These are phyloP conservation scores for Kodamaea jinghongensis DNA, from an alignment of 805 yeast genomes.

Conservation along the genomic window DNA sequence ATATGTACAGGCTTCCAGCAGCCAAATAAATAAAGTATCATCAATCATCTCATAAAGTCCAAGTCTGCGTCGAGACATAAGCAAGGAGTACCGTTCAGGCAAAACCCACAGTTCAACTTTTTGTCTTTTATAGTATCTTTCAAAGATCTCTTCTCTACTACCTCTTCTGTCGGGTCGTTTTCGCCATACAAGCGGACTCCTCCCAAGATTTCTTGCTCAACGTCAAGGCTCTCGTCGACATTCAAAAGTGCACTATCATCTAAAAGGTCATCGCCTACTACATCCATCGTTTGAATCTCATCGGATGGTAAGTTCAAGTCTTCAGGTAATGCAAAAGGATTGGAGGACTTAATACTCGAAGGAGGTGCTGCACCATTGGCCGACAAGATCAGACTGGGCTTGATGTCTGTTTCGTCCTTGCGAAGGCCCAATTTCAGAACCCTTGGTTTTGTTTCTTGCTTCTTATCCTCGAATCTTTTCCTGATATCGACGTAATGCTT, in stretches of 20 bases:
- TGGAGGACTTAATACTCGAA: not conserved
- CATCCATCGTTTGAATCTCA: slow-evolving; percentile 4
- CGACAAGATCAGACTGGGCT: slow-evolving; percentile 8
- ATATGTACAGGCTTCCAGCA: slow-evolving; percentile 5
- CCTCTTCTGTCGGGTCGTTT: slow-evolving; percentile 7
- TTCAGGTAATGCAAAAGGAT: slow-evolving; percentile 8
- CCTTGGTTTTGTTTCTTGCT: slow-evolving; percentile 2
- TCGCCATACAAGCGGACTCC: slow-evolving; percentile 12
- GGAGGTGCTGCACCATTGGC: slow-evolving; percentile 1
- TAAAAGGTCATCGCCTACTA: slow-evolving; percentile 9
- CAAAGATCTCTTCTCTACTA: too few species aligned
- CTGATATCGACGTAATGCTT: slow-evolving; percentile 19
- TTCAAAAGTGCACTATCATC: slow-evolving; percentile 1
- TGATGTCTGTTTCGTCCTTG: too few species aligned
- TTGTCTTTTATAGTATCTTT: slow-evolving; percentile 13
- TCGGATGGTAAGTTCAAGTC: slow-evolving; percentile 4
- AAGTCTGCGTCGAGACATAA: slow-evolving; percentile 40
- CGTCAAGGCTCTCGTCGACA: slow-evolving; percentile 4
- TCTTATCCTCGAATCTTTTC: slow-evolving; percentile 15
- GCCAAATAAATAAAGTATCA: slow-evolving; percentile 3
- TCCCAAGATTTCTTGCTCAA: slow-evolving; percentile 11
- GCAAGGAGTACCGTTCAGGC: slow-evolving; percentile 39
- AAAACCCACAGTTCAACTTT: slow-evolving; percentile 34
- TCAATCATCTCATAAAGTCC: slow-evolving; percentile 9
- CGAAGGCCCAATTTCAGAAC: too few species aligned